Percentiles rank a stretch among this genome's conserved stretches.
Conservation (phyloP, 148 eudicot genomes). For the Fagopyrum esculentum region DNA sequence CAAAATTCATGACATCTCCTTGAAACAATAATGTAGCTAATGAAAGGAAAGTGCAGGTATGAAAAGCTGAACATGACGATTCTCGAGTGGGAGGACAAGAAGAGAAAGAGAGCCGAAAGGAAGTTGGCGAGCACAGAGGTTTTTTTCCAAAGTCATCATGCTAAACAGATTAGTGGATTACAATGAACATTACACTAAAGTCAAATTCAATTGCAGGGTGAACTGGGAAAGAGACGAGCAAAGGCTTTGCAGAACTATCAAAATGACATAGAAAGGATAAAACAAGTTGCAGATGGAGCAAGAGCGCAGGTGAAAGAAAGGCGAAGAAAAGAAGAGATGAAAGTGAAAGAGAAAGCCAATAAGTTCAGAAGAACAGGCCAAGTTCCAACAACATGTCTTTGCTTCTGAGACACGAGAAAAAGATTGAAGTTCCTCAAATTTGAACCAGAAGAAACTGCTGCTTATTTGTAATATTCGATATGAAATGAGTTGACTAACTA, state of each 20-base stretch:
- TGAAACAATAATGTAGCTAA: not conserved
- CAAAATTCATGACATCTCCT: not conserved
- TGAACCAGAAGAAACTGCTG: not conserved
- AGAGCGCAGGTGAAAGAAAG: conserved; percentile 62
- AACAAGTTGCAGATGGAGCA: conserved; percentile 65
- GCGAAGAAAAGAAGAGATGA: conserved; percentile 55
- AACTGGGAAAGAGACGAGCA: conserved; percentile 37
- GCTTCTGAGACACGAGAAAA: conserved; percentile 32
- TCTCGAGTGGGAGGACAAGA: conserved; percentile 71
- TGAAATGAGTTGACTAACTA: not conserved
- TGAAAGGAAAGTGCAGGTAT: conserved; percentile 37
- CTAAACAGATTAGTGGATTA: conserved; percentile 7
- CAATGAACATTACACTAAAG: conserved; percentile 6
- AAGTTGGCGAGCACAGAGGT: conserved; percentile 55
- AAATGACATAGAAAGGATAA: conserved; percentile 43
- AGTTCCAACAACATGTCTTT: conserved; percentile 57
- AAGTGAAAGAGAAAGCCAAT: conserved; percentile 71
- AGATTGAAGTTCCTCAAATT: not conserved
- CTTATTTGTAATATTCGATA: not conserved
- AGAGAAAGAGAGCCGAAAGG: conserved; percentile 58
- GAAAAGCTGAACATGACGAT: conserved; percentile 51
- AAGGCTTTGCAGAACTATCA: conserved; percentile 45
- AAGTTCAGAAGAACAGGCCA: conserved; percentile 68
- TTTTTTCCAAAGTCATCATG: conserved; percentile 1
- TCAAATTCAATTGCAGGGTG: conserved; percentile 36